A percentile compares a stretch with the other conserved stretches of the same genome.
Conservation (phyloP, 805 yeast genomes). For the Nakazawaea peltata region DNA sequence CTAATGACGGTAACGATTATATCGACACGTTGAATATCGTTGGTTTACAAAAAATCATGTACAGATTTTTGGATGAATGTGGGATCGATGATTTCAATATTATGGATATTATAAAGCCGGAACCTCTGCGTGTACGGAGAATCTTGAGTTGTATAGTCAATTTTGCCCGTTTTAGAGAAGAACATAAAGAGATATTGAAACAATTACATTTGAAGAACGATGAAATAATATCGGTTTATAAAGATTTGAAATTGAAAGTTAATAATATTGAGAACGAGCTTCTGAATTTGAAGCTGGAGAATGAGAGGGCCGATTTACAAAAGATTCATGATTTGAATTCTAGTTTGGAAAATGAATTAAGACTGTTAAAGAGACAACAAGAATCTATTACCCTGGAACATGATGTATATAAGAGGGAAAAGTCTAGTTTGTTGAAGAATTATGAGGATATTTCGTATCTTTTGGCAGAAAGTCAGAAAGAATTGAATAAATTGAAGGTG, state of each 20-base stretch:
- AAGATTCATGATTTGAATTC: slow-evolving; percentile 42
- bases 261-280: slow-evolving; percentile 25
- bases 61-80: slow-evolving; percentile 57
- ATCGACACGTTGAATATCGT: slow-evolving; percentile 39
- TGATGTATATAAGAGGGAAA: slow-evolving; percentile 53
- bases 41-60: slow-evolving; percentile 51
- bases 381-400: slow-evolving; percentile 57
- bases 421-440: slow-evolving; percentile 46
- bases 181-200: slow-evolving; percentile 62
- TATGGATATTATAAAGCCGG: slow-evolving; percentile 72
- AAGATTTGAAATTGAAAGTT: slow-evolving; percentile 34
- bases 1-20: slow-evolving; percentile 12
- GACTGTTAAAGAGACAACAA: slow-evolving; percentile 52
- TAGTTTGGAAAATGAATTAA: slow-evolving; percentile 53
- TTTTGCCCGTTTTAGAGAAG: slow-evolving; percentile 78
- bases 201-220: slow-evolving; percentile 50
- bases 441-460: slow-evolving; percentile 55
- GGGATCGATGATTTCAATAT: slow-evolving; percentile 75
- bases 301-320: slow-evolving; percentile 23
- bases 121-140: slow-evolving; percentile 53
- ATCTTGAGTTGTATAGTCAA: slow-evolving; percentile 78
- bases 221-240: slow-evolving; percentile 34
- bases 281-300: slow-evolving; percentile 24
- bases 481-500: slow-evolving; percentile 49
- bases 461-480: slow-evolving; percentile 47